Evolutionary conservation across 2,329 filamentous ascomycete genomes (phyloP).

Genomic region (Sclerotinia trifoliorum): DNA sequence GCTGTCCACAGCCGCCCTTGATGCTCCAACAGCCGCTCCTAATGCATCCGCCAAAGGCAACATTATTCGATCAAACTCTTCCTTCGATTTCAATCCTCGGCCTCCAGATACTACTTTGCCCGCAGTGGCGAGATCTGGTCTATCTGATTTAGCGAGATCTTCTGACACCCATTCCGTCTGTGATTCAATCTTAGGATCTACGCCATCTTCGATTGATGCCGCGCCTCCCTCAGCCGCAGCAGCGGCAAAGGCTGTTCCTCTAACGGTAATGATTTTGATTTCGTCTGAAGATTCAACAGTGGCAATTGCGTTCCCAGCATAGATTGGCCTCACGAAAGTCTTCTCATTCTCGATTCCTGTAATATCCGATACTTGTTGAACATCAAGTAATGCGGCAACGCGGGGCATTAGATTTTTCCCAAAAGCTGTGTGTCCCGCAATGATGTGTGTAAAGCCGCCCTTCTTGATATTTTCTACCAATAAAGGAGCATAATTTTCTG

Average conservation of each 20-base stretch:
- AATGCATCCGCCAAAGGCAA: slow-evolving; percentile 87
- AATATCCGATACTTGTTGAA: slow-evolving; percentile 91
- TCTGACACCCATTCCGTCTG: slow-evolving; percentile 90
- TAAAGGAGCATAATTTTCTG: slow-evolving; percentile 92
- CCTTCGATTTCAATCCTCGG: slow-evolving; percentile 93
- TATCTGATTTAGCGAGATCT: slow-evolving; percentile 87
- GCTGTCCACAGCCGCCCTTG: slow-evolving; percentile 90
- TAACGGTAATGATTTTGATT: slow-evolving; percentile 87
- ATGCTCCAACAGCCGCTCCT: slow-evolving; percentile 93
- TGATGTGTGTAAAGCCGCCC: slow-evolving; percentile 86
- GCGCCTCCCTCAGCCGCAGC: slow-evolving; percentile 70
- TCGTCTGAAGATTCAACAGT: slow-evolving; percentile 88
- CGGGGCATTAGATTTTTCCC: slow-evolving; percentile 93
- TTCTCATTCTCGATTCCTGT: slow-evolving; percentile 83
- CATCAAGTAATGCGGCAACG: slow-evolving; percentile 86
- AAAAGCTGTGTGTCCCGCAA: slow-evolving; percentile 90
- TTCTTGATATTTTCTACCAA: slow-evolving; percentile 97
- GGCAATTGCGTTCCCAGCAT: slow-evolving; percentile 94
- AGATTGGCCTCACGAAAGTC: slow-evolving; percentile 94
- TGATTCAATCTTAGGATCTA: slow-evolving; percentile 74
- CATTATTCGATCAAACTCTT: slow-evolving; percentile 93
- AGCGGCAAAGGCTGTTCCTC: slow-evolving; percentile 86
- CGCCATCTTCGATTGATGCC: slow-evolving; percentile 74
- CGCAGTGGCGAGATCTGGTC: slow-evolving; percentile 90
- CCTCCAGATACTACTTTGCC: slow-evolving; percentile 88